Percentiles rank a stretch among this genome's conserved stretches.
Conservation (phyloP, 169 alveolate species). For the Babesia bovis region DNA sequence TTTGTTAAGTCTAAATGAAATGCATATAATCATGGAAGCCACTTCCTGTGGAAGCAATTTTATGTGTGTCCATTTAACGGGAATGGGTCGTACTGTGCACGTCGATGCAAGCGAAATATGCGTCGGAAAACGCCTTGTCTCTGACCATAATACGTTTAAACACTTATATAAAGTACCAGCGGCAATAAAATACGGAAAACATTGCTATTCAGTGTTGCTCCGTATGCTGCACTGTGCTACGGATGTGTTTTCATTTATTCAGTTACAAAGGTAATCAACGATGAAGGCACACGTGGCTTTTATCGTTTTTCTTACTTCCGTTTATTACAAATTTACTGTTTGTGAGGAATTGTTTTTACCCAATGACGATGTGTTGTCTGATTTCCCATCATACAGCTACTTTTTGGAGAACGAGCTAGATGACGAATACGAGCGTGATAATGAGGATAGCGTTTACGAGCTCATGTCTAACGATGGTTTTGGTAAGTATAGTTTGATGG, state of each 20-base stretch:
- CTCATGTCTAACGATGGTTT: not conserved
- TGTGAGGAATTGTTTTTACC: not conserved
- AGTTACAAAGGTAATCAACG: too few species aligned
- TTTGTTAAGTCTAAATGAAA: too few species aligned
- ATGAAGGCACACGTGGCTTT: not conserved
- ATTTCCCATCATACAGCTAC: slow-evolving; percentile 7
- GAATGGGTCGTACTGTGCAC: slow-evolving; percentile 7
- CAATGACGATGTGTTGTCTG: not conserved
- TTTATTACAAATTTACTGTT: not conserved
- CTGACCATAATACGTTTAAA: too few species aligned
- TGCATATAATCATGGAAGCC: not conserved
- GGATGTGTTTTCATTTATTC: too few species aligned
- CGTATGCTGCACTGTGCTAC: too few species aligned
- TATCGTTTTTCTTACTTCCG: not conserved
- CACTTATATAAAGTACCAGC: too few species aligned
- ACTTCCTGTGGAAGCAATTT: not conserved
- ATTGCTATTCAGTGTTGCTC: too few species aligned
- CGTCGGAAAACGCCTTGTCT: too few species aligned
- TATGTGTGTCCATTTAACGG: slow-evolving; percentile 9
- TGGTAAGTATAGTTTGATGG: not conserved
- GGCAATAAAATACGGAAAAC: too few species aligned
- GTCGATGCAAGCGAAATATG: not conserved
- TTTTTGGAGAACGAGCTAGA: slow-evolving; percentile 18
- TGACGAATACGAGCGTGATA: not conserved
- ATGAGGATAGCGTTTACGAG: not conserved